Evolutionary conservation across 306 rosid species (phyloP), one percentile per base, ranked within the genome.

Genomic region (Vigna unguiculata): DNA sequence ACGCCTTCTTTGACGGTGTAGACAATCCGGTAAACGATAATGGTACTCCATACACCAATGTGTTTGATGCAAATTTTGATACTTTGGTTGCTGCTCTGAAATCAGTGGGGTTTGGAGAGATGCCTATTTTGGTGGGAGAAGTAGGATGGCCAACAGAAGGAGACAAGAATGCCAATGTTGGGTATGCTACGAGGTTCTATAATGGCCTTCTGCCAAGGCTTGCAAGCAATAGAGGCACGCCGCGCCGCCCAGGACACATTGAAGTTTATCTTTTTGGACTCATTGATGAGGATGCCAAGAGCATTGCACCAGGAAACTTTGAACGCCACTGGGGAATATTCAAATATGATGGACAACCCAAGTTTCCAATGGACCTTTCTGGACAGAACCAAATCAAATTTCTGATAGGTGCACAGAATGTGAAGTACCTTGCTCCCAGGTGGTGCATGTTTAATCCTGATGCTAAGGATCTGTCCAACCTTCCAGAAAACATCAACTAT

Each of bases 111-210:
- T 86, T 21, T 10, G 93, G 91, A 1, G 78, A 95, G 81, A 62
- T 88, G 84, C 59, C 97, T 28, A 83, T 95, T 67, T 38, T 95
- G 77, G 99, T 95, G 1, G 99, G 99, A 53, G 99, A 95, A 83
- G 99, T 95, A 69, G 99, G 99, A 47, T 95, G 99, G 99, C 99
- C 99, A 1, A 95, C 99, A 2, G 96, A 92, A 6, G 99, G 99
- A 0, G 97, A 95, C 87, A 95, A 92, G 91, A 92, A 91, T 60
- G 99, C 91, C 69, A 92, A 92, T 61, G 43, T 17, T 0, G 91
- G 93, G 2, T 80, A 88, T 71, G 99, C 99, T 7, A 74, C 83
- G 19, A 88, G 99, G 57, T 95, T 95, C 83, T 95, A 92, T 25
- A 95, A 86, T 2, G 98, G 96, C 2, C 93, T 95, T 79, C 72